A percentile compares a stretch with the other conserved stretches of the same genome.
These are phyloP conservation scores for Phytomonas francai DNA, from an alignment of 208 protist species.

Conservation along the genomic window DNA sequence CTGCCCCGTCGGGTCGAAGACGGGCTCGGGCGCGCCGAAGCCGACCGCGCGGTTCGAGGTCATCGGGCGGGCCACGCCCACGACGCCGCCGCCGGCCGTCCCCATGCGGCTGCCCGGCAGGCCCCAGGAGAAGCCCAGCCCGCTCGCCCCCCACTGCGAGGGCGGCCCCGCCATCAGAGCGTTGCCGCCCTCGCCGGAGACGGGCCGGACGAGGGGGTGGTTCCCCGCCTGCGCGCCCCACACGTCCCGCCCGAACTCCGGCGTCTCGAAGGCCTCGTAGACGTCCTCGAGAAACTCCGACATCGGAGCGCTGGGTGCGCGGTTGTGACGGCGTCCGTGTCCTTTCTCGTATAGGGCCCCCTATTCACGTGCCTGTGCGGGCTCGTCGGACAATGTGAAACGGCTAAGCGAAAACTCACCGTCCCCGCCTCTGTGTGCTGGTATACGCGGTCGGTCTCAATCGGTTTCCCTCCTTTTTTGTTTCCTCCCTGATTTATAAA, in stretches of 20 bases:
- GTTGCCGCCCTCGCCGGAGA: slow-evolving; percentile 31
- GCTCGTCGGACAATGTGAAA: not conserved
- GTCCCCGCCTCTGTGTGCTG: too few relatives aligned
- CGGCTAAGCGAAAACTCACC: too few relatives aligned
- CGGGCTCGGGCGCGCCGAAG: slow-evolving; percentile 34
- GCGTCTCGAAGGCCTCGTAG: slow-evolving; percentile 68
- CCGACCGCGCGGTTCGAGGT: slow-evolving; percentile 90
- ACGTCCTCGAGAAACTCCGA: slow-evolving; percentile 75
- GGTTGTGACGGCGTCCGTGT: slow-evolving; percentile 14
- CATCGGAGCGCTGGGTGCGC: too few relatives aligned
- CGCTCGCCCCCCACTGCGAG: slow-evolving; percentile 67
- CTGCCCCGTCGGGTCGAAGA: slow-evolving; percentile 82
- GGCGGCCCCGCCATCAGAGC: slow-evolving; percentile 71
- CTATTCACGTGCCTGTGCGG: not conserved
- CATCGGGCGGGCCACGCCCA: slow-evolving; percentile 79
- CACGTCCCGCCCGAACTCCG: slow-evolving; percentile 30
- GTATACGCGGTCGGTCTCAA: too few relatives aligned
- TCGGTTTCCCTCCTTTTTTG: too few relatives aligned
- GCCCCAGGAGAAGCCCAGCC: slow-evolving; percentile 62
- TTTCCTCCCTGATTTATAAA: too few relatives aligned
- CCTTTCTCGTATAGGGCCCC: not conserved
- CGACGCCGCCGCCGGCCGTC: slow-evolving; percentile 49
- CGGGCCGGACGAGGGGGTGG: slow-evolving; percentile 24
- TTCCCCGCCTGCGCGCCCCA: slow-evolving; percentile 32
- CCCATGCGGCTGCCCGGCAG: slow-evolving; percentile 52